A percentile compares a stretch with the other conserved stretches of the same genome.
phyloP scores from a whole-genome alignment of 176 grass and related monocot genomes.

The Saccharum officinarum region DNA sequence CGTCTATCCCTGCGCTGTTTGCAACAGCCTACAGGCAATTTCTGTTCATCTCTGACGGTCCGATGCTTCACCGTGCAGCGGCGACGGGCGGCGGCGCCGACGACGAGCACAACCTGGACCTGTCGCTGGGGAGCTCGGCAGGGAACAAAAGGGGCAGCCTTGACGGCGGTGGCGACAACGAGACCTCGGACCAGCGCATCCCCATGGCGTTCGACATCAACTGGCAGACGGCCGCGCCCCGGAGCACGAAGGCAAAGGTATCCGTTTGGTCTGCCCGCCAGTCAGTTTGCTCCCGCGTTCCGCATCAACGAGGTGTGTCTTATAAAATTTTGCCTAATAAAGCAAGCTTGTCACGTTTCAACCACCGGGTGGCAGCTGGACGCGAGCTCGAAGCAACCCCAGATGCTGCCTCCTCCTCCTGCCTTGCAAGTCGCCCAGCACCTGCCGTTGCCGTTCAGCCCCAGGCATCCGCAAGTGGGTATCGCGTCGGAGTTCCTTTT shows the following conservation, averaged over 20 bases:
- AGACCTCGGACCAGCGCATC: slow-evolving; percentile 54
- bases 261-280: neutral
- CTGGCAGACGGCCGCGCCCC: slow-evolving; percentile 48
- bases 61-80: slow-evolving; percentile 1
- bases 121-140: slow-evolving; percentile 77
- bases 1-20: neutral
- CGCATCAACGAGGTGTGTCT: neutral
- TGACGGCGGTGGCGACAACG: slow-evolving; percentile 16
- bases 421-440: slow-evolving; percentile 37
- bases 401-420: slow-evolving; percentile 24
- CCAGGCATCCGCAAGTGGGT: slow-evolving; percentile 65
- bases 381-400: slow-evolving; percentile 52
- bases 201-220: slow-evolving; percentile 62
- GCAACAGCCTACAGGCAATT: neutral
- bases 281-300: neutral
- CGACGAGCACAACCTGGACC: slow-evolving; percentile 81
- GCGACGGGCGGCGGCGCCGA: neutral
- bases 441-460: slow-evolving; percentile 41
- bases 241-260: slow-evolving; percentile 78
- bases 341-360: neutral
- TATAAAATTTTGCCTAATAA: neutral
- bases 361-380: slow-evolving; percentile 40
- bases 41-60: neutral
- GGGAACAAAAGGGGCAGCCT: slow-evolving; percentile 54
- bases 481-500: neutral